Evolutionary conservation across 2,329 filamentous ascomycete species (phyloP).

Genomic region (Phaeosphaeria sp.): DNA sequence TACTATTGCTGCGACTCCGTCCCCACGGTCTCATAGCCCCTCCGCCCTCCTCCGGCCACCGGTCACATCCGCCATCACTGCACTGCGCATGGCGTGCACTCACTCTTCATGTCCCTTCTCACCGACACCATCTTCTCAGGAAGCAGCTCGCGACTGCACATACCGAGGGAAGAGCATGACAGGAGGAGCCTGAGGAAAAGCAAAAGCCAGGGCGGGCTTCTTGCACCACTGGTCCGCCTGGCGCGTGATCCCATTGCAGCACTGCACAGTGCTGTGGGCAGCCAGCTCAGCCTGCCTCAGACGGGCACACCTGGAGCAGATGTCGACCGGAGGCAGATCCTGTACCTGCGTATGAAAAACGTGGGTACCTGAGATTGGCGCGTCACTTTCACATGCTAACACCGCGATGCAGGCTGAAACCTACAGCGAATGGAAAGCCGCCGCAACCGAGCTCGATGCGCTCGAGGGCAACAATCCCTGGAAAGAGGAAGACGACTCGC

Average conservation of each 20-base stretch:
- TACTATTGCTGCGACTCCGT: constrained; percentile 1
- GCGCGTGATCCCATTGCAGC: constrained; percentile 43
- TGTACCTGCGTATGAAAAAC: constrained; percentile 70
- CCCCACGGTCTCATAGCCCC: constrained; percentile 4
- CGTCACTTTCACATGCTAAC: constrained; percentile 38
- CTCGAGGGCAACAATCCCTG: constrained; percentile 82
- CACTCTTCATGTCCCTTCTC: constrained; percentile 45
- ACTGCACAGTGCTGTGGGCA: constrained; percentile 17
- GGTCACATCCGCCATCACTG: constrained; percentile 14
- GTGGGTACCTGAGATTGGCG: constrained; percentile 54
- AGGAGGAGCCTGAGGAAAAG: constrained; percentile 23
- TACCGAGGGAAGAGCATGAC: constrained; percentile 18
- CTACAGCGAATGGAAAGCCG: constrained; percentile 74
- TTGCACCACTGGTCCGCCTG: constrained; percentile 45
- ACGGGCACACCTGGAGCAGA: constrained; percentile 10
- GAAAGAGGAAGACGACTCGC: constrained; percentile 72
- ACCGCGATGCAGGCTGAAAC: constrained; percentile 64
- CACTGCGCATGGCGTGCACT: constrained; percentile 42
- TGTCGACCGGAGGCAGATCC: constrained; percentile 60
- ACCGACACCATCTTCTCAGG: constrained; percentile 42
- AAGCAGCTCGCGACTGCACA: constrained; percentile 39
- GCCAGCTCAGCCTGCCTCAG: constrained; percentile 20
- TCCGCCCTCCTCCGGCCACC: constrained; percentile 11
- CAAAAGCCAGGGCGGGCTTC: constrained; percentile 40
- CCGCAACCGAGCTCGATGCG: constrained; percentile 77